Evolutionary conservation across 163 green algal species (phyloP).

Genomic region (Chlamydomonas reinhardtii): DNA sequence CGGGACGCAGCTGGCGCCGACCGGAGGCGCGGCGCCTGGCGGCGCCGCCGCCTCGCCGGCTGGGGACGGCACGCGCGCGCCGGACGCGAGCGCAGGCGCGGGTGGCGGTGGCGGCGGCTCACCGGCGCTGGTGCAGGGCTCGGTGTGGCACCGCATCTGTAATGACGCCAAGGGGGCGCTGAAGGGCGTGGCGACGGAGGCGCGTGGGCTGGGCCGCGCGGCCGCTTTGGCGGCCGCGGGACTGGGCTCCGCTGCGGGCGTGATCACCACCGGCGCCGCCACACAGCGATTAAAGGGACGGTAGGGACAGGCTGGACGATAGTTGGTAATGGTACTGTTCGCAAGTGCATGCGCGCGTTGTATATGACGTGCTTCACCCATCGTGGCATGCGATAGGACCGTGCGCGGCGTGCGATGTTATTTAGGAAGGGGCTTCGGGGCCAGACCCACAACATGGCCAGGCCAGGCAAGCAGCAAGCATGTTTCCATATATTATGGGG

Average conservation of each 20-base stretch:
- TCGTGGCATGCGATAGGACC: too few species aligned
- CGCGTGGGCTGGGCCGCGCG: background rate
- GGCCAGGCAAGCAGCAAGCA: too few species aligned
- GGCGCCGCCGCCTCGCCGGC: background rate
- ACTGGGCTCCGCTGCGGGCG: background rate
- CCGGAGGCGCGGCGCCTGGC: background rate
- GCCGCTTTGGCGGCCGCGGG: background rate
- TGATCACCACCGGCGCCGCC: background rate
- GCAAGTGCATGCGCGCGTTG: too few species aligned
- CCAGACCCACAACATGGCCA: too few species aligned
- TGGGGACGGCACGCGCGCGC: background rate
- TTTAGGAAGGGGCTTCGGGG: too few species aligned
- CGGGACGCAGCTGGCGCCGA: too few species aligned
- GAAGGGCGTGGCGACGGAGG: background rate
- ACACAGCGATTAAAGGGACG: too few species aligned
- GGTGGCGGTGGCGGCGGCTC: background rate
- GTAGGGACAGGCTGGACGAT: too few species aligned
- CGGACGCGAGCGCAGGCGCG: background rate
- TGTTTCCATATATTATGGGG: too few species aligned
- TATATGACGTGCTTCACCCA: too few species aligned
- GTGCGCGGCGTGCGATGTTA: too few species aligned
- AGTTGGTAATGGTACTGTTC: too few species aligned
- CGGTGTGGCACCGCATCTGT: constrained; percentile 21
- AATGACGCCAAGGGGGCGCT: background rate
- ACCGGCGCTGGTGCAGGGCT: background rate